A percentile compares a stretch with the other conserved stretches of the same genome.
Conservation (phyloP, 2,329 filamentous ascomycete species). For the Lanzia echinophila region DNA sequence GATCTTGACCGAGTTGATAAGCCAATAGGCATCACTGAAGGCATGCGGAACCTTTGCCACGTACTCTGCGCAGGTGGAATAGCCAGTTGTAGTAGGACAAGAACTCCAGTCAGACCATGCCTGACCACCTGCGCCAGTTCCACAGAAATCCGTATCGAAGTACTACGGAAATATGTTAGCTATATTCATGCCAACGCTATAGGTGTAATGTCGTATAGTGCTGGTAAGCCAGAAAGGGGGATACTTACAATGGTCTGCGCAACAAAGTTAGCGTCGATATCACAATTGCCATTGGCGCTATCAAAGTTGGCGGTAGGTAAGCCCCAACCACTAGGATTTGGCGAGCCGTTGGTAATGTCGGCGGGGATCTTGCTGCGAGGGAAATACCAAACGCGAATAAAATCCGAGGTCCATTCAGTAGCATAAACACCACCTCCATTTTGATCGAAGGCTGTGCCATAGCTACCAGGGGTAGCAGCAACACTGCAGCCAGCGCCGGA, state of each 20-base stretch:
- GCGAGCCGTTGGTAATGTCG: conserved; percentile 51
- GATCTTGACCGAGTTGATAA: conserved; percentile 64
- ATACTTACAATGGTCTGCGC: conserved; percentile 59
- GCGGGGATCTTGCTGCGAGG: conserved; percentile 66
- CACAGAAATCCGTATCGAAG: conserved; percentile 80
- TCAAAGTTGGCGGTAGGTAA: conserved; percentile 56
- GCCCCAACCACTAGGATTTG: conserved; percentile 62
- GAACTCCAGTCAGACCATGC: conserved; percentile 39
- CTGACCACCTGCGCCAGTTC: conserved; percentile 66
- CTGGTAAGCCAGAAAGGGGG: not conserved
- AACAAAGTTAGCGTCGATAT: conserved; percentile 63
- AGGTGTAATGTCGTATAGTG: not conserved
- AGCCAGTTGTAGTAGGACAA: conserved; percentile 51
- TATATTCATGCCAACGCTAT: not conserved
- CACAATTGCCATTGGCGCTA: conserved; percentile 47
- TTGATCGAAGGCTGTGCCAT: conserved; percentile 22
- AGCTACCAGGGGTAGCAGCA: conserved; percentile 32
- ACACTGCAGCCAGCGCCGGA: conserved; percentile 32
- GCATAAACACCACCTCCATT: conserved; percentile 44
- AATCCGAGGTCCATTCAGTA: conserved; percentile 48
- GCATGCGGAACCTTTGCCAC: conserved; percentile 63
- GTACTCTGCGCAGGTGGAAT: conserved; percentile 64
- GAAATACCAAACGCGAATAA: conserved; percentile 46
- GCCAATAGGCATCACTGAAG: conserved; percentile 72
- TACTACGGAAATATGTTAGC: conserved; percentile 11